Evolutionary conservation across 495 filamentous ascomycete genomes (phyloP).

Genomic region (Penicillium ochrochloron): DNA sequence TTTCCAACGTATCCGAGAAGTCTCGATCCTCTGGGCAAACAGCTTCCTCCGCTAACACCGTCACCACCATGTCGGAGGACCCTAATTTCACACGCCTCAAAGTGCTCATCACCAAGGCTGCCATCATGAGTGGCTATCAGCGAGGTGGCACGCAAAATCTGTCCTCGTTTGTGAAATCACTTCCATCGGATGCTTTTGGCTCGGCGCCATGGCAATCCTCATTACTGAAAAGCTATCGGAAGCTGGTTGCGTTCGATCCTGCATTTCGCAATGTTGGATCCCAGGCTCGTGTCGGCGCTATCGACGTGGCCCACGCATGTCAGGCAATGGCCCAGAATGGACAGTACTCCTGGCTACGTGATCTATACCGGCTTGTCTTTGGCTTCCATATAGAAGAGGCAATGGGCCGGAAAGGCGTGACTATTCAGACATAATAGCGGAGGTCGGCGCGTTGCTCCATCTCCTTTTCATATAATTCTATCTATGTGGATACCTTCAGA

Average conservation of each 20-base stretch:
- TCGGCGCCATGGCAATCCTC: constrained; percentile 67
- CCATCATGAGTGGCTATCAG: constrained; percentile 75
- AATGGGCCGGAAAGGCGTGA: constrained; percentile 55
- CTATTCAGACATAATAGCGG: constrained; percentile 46
- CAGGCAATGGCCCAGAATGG: constrained; percentile 70
- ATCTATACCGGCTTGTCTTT: constrained; percentile 83
- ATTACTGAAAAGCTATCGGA: constrained; percentile 77
- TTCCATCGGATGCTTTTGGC: constrained; percentile 79
- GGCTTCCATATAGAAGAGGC: constrained; percentile 80
- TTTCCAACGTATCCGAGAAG: constrained; percentile 70
- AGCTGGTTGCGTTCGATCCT: constrained; percentile 70
- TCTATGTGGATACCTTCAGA: neutral
- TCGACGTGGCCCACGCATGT: constrained; percentile 76
- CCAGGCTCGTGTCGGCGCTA: constrained; percentile 61
- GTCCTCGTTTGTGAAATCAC: constrained; percentile 72
- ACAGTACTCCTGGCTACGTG: constrained; percentile 73
- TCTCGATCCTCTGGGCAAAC: constrained; percentile 71
- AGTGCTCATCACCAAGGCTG: constrained; percentile 77
- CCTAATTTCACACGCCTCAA: constrained; percentile 74
- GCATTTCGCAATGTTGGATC: constrained; percentile 64
- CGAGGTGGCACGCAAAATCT: constrained; percentile 52
- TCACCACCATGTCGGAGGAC: constrained; percentile 69
- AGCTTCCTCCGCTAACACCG: constrained; percentile 72
- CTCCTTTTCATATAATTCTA: neutral
- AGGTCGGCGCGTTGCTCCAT: neutral